A percentile compares a stretch with the other conserved stretches of the same genome.
Conservation (phyloP, 179 eudicot genomes). For the Gypsophila paniculata region DNA sequence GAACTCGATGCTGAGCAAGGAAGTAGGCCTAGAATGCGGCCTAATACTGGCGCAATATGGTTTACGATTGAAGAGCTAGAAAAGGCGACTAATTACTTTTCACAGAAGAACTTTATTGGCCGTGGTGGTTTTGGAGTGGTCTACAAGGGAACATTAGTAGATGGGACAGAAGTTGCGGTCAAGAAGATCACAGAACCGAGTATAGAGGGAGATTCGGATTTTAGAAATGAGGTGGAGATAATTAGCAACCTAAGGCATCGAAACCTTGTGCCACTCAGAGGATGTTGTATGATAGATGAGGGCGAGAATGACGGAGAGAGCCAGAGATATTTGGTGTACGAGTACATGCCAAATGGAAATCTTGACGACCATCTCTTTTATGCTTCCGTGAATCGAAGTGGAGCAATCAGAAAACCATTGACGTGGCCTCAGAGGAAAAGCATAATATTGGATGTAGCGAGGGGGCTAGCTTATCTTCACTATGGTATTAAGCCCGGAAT, state of each 20-base stretch:
- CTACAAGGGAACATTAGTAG: constrained; percentile 17
- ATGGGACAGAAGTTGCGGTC: constrained; percentile 15
- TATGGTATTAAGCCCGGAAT: constrained; percentile 15
- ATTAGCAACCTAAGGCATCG: constrained; percentile 17
- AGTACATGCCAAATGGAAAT: constrained; percentile 18
- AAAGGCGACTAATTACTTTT: constrained; percentile 17
- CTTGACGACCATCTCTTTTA: constrained; percentile 21
- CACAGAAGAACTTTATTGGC: constrained; percentile 14
- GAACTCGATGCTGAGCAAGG: constrained; percentile 15
- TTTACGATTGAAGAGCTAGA: constrained; percentile 19
- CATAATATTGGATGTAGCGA: constrained; percentile 18
- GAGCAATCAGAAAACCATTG: constrained; percentile 14
- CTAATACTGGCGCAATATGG: constrained; percentile 21
- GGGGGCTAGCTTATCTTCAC: constrained; percentile 18
- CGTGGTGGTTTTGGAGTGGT: constrained; percentile 19
- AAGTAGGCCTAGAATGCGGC: constrained; percentile 19
- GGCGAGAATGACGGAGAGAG: constrained; percentile 1
- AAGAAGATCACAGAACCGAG: constrained; percentile 17
- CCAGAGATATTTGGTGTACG: constrained; percentile 13
- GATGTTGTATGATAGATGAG: constrained; percentile 18
- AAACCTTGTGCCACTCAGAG: constrained; percentile 16
- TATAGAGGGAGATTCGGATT: constrained; percentile 18
- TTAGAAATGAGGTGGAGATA: constrained; percentile 17
- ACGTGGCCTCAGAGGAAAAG: constrained; percentile 17
- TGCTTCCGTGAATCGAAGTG: constrained; percentile 18